Conservation (phyloP, 805 yeast genomes). For the Yarrowia sp. region DNA sequence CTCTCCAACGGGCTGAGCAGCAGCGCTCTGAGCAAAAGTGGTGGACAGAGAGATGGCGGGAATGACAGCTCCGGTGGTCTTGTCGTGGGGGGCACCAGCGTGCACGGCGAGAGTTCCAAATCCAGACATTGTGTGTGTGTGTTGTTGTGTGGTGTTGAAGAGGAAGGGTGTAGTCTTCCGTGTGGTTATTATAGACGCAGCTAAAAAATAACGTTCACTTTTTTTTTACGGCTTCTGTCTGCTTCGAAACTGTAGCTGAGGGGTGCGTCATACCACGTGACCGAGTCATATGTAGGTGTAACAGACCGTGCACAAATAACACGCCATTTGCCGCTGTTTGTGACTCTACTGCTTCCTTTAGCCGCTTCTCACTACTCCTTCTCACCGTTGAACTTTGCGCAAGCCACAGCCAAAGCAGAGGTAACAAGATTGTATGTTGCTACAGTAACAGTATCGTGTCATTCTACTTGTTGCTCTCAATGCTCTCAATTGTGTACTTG, state of each 20-base stretch:
- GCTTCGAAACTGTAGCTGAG: constrained; percentile 5
- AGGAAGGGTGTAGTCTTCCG: no score
- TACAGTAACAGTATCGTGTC: no score
- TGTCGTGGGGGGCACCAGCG: constrained; percentile 71
- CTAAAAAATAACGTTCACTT: neutral
- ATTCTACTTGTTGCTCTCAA: neutral
- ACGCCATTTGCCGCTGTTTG: no score
- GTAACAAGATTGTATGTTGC: no score
- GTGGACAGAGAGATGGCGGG: constrained; percentile 81
- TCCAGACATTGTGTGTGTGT: constrained; percentile 20
- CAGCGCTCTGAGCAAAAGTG: constrained; percentile 77
- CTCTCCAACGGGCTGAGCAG: constrained; percentile 71
- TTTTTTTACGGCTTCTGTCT: constrained; percentile 5
- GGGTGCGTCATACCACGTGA: constrained; percentile 10
- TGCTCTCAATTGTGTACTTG: no score
- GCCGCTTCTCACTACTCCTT: no score
- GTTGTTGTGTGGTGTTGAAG: neutral
- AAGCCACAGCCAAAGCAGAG: no score
- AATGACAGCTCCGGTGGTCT: constrained; percentile 80
- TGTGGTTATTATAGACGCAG: neutral
- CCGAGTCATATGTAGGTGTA: neutral
- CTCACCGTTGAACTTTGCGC: constrained; percentile 18
- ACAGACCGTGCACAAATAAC: no score
- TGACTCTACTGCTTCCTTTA: no score
- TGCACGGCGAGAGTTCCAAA: constrained; percentile 85